Percentiles rank a stretch among this genome's conserved stretches.
Conservation (phyloP, 2,329 filamentous ascomycete species). For the Fonsecaea erecta region DNA sequence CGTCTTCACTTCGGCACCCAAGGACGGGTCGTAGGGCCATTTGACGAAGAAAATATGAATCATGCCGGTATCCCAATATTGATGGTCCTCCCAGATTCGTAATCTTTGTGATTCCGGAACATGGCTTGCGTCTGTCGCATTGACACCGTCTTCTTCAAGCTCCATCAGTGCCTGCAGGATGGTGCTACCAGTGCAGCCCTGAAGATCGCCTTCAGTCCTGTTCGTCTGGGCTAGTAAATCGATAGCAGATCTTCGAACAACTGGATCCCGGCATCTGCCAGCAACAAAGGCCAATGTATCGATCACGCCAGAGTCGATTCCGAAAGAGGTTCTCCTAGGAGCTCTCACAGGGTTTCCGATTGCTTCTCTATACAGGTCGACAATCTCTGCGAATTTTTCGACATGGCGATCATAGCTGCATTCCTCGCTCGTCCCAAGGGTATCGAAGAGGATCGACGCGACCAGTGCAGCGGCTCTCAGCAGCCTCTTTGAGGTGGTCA, state of each 20-base stretch:
- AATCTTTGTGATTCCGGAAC: conserved; percentile 31
- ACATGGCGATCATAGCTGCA: conserved; percentile 38
- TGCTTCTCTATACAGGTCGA: conserved; percentile 37
- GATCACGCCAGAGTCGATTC: conserved; percentile 42
- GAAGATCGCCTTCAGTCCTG: conserved; percentile 34
- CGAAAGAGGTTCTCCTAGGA: conserved; percentile 36
- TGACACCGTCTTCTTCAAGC: conserved; percentile 32
- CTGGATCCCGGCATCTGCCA: conserved; percentile 41
- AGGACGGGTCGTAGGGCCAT: conserved; percentile 33
- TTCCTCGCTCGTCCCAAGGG: conserved; percentile 26
- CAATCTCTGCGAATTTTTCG: conserved; percentile 38
- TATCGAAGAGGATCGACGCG: conserved; percentile 35
- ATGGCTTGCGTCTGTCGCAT: conserved; percentile 26
- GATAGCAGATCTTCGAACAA: conserved; percentile 40
- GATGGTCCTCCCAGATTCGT: conserved; percentile 37
- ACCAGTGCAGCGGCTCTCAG: conserved; percentile 33
- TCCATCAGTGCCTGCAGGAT: conserved; percentile 31
- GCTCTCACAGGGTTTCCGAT: conserved; percentile 32
- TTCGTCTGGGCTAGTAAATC: conserved; percentile 35
- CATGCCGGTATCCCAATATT: conserved; percentile 35
- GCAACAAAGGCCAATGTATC: conserved; percentile 39
- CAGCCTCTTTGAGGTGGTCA: conserved; percentile 32
- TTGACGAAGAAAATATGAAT: conserved; percentile 36
- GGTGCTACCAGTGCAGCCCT: conserved; percentile 31
- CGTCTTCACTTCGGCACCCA: conserved; percentile 29